phyloP scores from a whole-genome alignment of 176 grass and related monocot species.

The Themeda triandra region DNA sequence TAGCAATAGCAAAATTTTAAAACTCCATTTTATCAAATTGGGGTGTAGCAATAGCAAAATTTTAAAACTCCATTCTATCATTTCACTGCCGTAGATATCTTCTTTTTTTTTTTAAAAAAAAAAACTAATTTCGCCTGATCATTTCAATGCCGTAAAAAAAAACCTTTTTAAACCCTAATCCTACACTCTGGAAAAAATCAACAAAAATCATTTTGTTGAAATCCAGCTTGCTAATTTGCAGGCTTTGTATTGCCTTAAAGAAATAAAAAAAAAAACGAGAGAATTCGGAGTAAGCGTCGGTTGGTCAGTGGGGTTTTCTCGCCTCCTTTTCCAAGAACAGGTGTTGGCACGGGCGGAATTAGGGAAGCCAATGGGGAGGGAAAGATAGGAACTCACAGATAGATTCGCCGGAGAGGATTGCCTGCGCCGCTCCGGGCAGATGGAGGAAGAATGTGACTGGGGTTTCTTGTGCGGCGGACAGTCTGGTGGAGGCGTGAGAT shows the following conservation, averaged over 20 bases:
- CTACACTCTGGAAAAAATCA: background rate
- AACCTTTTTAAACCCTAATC: background rate
- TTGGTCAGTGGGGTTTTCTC: background rate
- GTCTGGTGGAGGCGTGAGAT: background rate
- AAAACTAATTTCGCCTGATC: background rate
- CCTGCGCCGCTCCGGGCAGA: background rate
- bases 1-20: background rate
- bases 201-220: background rate
- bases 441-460: background rate
- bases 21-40: background rate
- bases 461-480: background rate
- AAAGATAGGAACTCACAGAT: background rate
- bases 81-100: background rate
- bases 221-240: background rate
- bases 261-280: background rate
- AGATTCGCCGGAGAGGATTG: background rate
- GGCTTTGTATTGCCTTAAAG: background rate
- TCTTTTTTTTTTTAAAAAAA: background rate
- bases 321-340: background rate
- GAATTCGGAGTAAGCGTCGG: background rate
- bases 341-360: background rate
- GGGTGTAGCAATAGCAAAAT: too few species aligned
- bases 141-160: background rate
- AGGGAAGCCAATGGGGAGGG: background rate
- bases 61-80: background rate